Conservation (phyloP, 2,329 filamentous ascomycete species). For the Aspergillus ruber region DNA sequence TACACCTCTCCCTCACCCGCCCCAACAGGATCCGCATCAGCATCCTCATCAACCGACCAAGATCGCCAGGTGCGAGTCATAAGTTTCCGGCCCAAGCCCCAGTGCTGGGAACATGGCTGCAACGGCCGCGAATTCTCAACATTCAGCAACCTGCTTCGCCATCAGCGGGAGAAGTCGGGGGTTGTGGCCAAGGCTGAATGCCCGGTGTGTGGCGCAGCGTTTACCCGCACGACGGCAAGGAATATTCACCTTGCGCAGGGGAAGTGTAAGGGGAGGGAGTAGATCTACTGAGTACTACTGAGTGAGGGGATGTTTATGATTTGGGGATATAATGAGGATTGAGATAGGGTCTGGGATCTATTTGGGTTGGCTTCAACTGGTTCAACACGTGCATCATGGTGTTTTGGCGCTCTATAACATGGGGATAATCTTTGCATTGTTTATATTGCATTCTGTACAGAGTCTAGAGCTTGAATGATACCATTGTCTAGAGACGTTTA, state of each 20-base stretch:
- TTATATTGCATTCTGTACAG: background rate
- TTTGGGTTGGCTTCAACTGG: background rate
- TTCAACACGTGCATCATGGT: background rate
- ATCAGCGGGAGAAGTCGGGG: constrained; percentile 91
- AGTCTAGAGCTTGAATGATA: too few species aligned
- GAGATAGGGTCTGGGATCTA: too few species aligned
- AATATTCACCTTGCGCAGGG: constrained; percentile 84
- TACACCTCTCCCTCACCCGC: constrained; percentile 7
- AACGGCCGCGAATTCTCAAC: constrained; percentile 94
- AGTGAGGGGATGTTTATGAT: constrained; percentile 8
- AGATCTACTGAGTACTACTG: constrained; percentile 18
- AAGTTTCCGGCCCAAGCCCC: constrained; percentile 78
- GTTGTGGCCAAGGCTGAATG: constrained; percentile 84
- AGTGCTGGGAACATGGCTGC: constrained; percentile 96
- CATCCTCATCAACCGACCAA: constrained; percentile 24
- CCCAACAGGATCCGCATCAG: constrained; percentile 18
- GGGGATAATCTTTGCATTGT: background rate
- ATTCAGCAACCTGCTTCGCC: constrained; percentile 87
- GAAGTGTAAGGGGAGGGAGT: constrained; percentile 66
- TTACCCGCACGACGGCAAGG: constrained; percentile 79
- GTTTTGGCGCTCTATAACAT: background rate
- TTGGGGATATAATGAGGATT: constrained; percentile 7
- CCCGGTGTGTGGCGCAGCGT: constrained; percentile 86
- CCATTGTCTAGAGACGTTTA: too few species aligned
- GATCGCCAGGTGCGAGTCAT: constrained; percentile 59